Conservation (phyloP, 495 filamentous ascomycete genomes). For the Penicillium goetzii region DNA sequence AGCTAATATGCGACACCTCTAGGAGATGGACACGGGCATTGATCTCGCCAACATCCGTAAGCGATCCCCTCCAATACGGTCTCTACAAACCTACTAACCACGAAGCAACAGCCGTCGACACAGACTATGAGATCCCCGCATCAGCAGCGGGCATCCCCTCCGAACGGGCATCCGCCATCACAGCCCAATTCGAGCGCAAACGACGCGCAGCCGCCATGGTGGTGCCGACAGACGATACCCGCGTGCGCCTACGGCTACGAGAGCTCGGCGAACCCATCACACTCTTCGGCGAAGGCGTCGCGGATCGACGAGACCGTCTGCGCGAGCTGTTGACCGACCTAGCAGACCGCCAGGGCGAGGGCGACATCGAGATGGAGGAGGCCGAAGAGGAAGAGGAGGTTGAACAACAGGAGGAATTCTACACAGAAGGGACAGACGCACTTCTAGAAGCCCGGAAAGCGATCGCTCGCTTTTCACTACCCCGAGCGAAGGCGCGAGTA, state of each 20-base stretch:
- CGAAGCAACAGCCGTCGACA: slow-evolving; percentile 67
- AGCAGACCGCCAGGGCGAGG: slow-evolving; percentile 65
- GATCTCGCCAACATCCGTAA: slow-evolving; percentile 79
- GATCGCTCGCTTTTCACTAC: slow-evolving; percentile 86
- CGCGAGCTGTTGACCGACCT: slow-evolving; percentile 77
- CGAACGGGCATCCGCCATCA: slow-evolving; percentile 84
- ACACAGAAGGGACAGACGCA: slow-evolving; percentile 76
- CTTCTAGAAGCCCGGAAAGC: slow-evolving; percentile 76
- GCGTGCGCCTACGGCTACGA: slow-evolving; percentile 78
- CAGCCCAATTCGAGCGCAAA: slow-evolving; percentile 88
- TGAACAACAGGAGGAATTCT: slow-evolving; percentile 94
- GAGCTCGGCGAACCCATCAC: slow-evolving; percentile 91
- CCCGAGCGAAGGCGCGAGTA: slow-evolving; percentile 75
- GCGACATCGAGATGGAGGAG: slow-evolving; percentile 66
- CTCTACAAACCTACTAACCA: slow-evolving; percentile 5
- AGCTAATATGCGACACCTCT: slow-evolving; percentile 11
- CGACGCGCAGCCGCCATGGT: slow-evolving; percentile 83
- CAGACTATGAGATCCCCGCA: slow-evolving; percentile 79
- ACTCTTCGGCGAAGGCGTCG: slow-evolving; percentile 89
- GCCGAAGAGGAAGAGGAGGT: slow-evolving; percentile 53
- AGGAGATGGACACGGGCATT: slow-evolving; percentile 71
- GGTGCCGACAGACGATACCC: slow-evolving; percentile 94
- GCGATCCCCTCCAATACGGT: slow-evolving; percentile 31
- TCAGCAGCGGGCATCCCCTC: slow-evolving; percentile 75
- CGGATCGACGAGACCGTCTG: slow-evolving; percentile 83